Evolutionary conservation across 768 basidiomycete genomes (phyloP), one percentile per base, ranked within the genome.

Genomic region (Collybia sp.): DNA sequence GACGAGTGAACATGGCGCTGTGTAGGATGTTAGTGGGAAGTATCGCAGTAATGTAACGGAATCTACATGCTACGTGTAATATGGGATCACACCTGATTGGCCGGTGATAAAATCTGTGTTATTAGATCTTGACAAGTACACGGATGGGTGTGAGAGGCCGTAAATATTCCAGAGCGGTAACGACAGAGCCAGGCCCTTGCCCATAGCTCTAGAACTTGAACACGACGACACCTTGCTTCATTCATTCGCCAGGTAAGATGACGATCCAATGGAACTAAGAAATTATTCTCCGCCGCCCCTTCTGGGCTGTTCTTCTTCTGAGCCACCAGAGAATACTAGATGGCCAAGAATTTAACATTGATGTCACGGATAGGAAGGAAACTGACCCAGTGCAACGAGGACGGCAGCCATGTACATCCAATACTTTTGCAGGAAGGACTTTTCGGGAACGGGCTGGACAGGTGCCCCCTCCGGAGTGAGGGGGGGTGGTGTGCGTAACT

Each of bases 341-440:
- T 16, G 44, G 43, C 5, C 47, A 38, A 36, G 9, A 13, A 32
- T 3, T 25, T 25, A 25, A 25, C 16, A 33, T 46, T 17, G 38
- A 30, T 31, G 19, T 40, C 43, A 5, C 33, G 12, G 15, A 34
- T 25, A 39, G 6, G 20, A 25, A 43, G 45, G 18, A 15, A 33
- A 76, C 83, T 63, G 58, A 88, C 84, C 44, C 13, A 86, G 56
- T 37, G 81, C 76, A 13, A 85, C 57, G 9, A 85, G 61, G 37
- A 78, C 61, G 2, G 80, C 72, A 35, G 74, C 67, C 32, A 90
- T 76, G 55, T 92, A 93, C 63, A 93, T 71, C 93, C 93, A 94
- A 63, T 94, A 94, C 61, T 93, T 93, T 57, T 90, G 86, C 35
- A 93, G 46, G 63, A 93, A 90, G 10, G 80, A 69, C 63, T 92